These are phyloP conservation scores for Nectriaceae sp. DNA, from an alignment of 2,329 filamentous ascomycete species.

Conservation along the genomic window DNA sequence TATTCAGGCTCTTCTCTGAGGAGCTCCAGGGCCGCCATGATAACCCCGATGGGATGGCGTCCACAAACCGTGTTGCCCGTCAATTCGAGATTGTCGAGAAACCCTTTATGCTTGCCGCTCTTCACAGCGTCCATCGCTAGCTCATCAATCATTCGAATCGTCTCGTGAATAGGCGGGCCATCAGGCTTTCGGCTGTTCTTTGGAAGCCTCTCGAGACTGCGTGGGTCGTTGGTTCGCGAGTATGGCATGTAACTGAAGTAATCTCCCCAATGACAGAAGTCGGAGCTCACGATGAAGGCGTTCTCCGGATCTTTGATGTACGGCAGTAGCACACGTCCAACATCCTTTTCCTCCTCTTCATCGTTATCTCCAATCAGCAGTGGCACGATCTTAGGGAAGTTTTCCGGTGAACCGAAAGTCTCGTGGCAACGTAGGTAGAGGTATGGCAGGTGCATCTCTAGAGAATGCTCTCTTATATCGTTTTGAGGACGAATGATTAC, in stretches of 20 bases:
- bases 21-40: constrained; percentile 83
- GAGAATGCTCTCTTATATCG: constrained; percentile 85
- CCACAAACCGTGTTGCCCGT: constrained; percentile 95
- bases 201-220: constrained; percentile 40
- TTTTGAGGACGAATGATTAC: constrained; percentile 58
- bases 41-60: constrained; percentile 88
- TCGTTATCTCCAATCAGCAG: constrained; percentile 80
- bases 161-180: constrained; percentile 71
- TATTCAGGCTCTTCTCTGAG: constrained; percentile 43
- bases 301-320: constrained; percentile 77
- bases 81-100: constrained; percentile 66
- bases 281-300: constrained; percentile 86
- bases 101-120: constrained; percentile 69
- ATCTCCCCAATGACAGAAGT: constrained; percentile 95
- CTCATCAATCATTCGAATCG: constrained; percentile 78
- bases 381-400: constrained; percentile 77
- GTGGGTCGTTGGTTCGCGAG: constrained; percentile 44
- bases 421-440: constrained; percentile 74
- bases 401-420: constrained; percentile 48
- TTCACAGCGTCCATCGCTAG: constrained; percentile 84
- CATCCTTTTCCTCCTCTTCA: constrained; percentile 62
- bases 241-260: constrained; percentile 84
- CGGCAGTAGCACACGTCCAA: constrained; percentile 72
- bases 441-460: constrained; percentile 96
- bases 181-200: constrained; percentile 35